Base-by-base conservation (phyloP, 1,284 basidiomycete genomes). In the Moesziomyces antarcticus region DNA sequence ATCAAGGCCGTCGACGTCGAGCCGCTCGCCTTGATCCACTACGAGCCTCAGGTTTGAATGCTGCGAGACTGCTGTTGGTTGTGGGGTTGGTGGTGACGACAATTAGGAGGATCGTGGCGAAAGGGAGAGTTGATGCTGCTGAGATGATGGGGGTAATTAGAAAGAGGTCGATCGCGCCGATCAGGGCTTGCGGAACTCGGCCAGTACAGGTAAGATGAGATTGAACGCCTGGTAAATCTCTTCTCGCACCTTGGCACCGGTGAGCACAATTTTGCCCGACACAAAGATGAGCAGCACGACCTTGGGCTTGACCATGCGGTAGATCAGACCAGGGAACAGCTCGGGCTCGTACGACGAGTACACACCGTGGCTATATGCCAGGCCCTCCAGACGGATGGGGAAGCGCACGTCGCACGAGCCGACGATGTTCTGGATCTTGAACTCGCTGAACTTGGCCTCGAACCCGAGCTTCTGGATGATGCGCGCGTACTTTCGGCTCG, bases 141-240 rank as follows among this genome's bases (percentile, higher is more conserved):
- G 40, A 59, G 37, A 41, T 42, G 44, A 37, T 30, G 16, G 54
- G 56, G 66, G 60, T 70, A 60, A 70, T 70, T 63, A 49, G 56
- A 56, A 43, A 14, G 60, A 48, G 45, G 33, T n/a, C 30, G 40
- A 27, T 27, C 49, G 43, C 5, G 41, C 44, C 22, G n/a, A 47
- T 79, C 61, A 81, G 27, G 80, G 80, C 58, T 81, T 81, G 57
- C 82, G 80, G 83, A 84, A 86, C 70, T 86, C 85, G 64, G 84
- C 81, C 69, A 86, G 64, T n/a, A 86, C 85, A 20, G 86, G 86
- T 61, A 98, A 97, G 76, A 99, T 99, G 69, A 94, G 93, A 87
- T 97, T 97, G 90, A 99, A 99, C 42, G 97, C 97, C 61, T 93
- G 94, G 85, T 99, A 99, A 78, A 99, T 99, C 89, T 99, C 97